phyloP scores from a whole-genome alignment of 202 grass and related monocot genomes.

The Carex arenaria region DNA sequence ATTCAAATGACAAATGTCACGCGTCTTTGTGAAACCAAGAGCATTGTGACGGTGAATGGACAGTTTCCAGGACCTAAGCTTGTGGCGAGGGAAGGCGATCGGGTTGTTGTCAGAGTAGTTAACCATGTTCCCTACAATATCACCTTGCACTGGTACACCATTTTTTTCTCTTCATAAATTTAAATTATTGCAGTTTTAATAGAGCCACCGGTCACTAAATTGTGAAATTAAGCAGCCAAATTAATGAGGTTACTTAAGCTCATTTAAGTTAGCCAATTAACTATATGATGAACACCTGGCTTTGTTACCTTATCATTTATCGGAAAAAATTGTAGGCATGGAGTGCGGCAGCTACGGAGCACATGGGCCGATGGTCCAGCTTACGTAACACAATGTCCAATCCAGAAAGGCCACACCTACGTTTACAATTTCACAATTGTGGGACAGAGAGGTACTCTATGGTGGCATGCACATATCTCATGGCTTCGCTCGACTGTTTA shows the following conservation, averaged over 20 bases:
- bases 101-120: conserved; percentile 54
- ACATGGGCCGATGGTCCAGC: conserved; percentile 80
- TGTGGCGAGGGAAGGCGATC: conserved; percentile 55
- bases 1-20: conserved; percentile 54
- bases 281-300: background rate
- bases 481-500: conserved; percentile 49
- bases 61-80: conserved; percentile 65
- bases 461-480: conserved; percentile 84
- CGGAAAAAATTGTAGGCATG: conserved; percentile 37
- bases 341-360: conserved; percentile 61
- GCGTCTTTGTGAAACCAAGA: conserved; percentile 68
- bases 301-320: background rate
- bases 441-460: conserved; percentile 78
- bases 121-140: conserved; percentile 63
- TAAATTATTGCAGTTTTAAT: background rate
- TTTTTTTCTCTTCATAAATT: background rate
- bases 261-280: background rate
- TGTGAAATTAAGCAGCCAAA: background rate
- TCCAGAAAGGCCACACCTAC: conserved; percentile 64
- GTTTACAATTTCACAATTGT: conserved; percentile 69
- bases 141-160: conserved; percentile 58
- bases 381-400: conserved; percentile 80
- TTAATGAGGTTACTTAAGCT: background rate
- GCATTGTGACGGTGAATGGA: conserved; percentile 63
- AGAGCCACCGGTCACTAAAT: background rate